A percentile compares a stretch with the other conserved stretches of the same genome.
Conservation (phyloP, 2,329 filamentous ascomycete species). For the Paraphaeosphaeria minitans region DNA sequence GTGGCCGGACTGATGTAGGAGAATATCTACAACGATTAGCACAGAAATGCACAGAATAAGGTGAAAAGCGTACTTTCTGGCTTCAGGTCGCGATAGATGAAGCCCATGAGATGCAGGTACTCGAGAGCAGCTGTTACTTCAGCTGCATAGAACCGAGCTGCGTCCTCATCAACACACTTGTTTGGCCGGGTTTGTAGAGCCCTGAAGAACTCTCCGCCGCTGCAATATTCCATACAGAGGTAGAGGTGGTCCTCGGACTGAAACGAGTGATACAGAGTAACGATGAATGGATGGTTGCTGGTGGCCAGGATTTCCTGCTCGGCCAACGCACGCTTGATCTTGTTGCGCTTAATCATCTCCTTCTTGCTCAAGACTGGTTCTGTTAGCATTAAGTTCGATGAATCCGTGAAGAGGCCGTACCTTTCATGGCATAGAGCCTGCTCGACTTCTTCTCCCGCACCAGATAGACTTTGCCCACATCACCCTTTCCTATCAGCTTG, state of each 20-base stretch:
- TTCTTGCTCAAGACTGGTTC: slow-evolving; percentile 91
- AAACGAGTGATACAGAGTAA: slow-evolving; percentile 98
- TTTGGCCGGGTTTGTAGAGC: slow-evolving; percentile 94
- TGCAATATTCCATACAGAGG: slow-evolving; percentile 99
- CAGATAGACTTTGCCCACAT: slow-evolving; percentile 97
- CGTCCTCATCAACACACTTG: slow-evolving; percentile 96
- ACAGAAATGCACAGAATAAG: slow-evolving; percentile 8
- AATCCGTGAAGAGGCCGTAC: slow-evolving; percentile 56
- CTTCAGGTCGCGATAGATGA: slow-evolving; percentile 97
- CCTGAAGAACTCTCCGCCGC: slow-evolving; percentile 96
- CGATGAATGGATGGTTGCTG: slow-evolving; percentile 98
- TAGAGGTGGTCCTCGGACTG: slow-evolving; percentile 98
- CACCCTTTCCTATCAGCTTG: slow-evolving; percentile 97
- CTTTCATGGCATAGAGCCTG: slow-evolving; percentile 97
- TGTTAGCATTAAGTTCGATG: slow-evolving; percentile 30
- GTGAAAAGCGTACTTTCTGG: slow-evolving; percentile 76
- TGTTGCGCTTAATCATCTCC: slow-evolving; percentile 99
- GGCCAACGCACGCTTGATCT: slow-evolving; percentile 96
- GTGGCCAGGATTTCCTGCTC: slow-evolving; percentile 98
- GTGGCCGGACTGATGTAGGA: slow-evolving; percentile 98
- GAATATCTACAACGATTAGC: slow-evolving; percentile 72
- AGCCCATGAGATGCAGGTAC: slow-evolving; percentile 98
- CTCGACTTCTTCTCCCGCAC: slow-evolving; percentile 98
- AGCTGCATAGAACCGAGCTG: slow-evolving; percentile 94
- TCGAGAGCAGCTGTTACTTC: slow-evolving; percentile 96